Evolutionary conservation across 2,329 filamentous ascomycete species (phyloP).

Genomic region (Aurifilum marmelostoma): DNA sequence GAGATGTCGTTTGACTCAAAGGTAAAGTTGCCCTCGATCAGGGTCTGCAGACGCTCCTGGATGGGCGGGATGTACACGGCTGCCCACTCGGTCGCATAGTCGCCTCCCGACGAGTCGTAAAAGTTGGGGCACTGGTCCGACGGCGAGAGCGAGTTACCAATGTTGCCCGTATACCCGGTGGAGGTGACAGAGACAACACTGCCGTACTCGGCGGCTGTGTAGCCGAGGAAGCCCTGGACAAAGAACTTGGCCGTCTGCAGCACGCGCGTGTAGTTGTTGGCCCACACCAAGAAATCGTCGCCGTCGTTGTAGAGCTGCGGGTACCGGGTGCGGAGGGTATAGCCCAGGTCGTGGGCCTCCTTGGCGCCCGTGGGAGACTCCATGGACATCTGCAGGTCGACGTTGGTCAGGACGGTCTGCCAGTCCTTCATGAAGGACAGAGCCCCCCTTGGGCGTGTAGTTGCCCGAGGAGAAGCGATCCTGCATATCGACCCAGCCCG

Average conservation of each 20-base stretch:
- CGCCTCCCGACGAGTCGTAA: slow-evolving; percentile 54
- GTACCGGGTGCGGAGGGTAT: slow-evolving; percentile 52
- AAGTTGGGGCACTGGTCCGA: slow-evolving; percentile 67
- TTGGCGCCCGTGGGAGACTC: slow-evolving; percentile 65
- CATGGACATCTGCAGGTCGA: slow-evolving; percentile 59
- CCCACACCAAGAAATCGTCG: slow-evolving; percentile 61
- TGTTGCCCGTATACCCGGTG: slow-evolving; percentile 51
- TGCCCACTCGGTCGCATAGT: slow-evolving; percentile 51
- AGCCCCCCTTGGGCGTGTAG: slow-evolving; percentile 55
- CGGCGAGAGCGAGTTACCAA: slow-evolving; percentile 65
- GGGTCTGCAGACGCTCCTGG: slow-evolving; percentile 54
- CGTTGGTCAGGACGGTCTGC: slow-evolving; percentile 60
- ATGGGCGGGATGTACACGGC: slow-evolving; percentile 57
- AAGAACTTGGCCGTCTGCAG: slow-evolving; percentile 66
- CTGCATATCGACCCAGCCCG: slow-evolving; percentile 56
- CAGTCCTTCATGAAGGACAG: slow-evolving; percentile 62
- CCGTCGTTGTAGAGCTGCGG: slow-evolving; percentile 54
- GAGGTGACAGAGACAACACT: slow-evolving; percentile 62
- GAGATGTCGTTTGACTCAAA: slow-evolving; percentile 57
- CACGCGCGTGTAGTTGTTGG: slow-evolving; percentile 67
- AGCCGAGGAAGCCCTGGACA: slow-evolving; percentile 62
- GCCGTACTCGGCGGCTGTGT: slow-evolving; percentile 55
- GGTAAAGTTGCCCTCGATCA: slow-evolving; percentile 58
- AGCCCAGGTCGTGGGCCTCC: slow-evolving; percentile 61
- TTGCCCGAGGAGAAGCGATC: slow-evolving; percentile 53